These are phyloP conservation scores for Diutina rugosa DNA, from an alignment of 1,139 yeast species.

Conservation along the genomic window DNA sequence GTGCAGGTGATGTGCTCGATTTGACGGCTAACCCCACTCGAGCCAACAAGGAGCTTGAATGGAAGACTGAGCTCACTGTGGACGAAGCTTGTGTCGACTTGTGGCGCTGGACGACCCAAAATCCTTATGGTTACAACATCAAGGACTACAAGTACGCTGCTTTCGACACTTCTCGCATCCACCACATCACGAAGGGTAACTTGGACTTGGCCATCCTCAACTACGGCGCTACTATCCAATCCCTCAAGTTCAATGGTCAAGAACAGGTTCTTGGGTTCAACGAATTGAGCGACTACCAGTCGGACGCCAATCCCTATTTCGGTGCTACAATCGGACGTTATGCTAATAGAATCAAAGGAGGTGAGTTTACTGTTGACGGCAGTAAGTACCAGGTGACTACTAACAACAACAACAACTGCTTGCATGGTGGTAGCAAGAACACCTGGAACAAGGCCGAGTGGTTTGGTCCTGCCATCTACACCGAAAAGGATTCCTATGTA, in stretches of 20 bases:
- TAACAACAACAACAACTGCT: slow-evolving; percentile 26
- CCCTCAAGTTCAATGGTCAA: slow-evolving; percentile 15
- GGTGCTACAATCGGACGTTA: slow-evolving; percentile 56
- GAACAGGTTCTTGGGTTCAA: slow-evolving; percentile 22
- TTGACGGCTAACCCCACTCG: slow-evolving; percentile 62
- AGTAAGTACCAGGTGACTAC: slow-evolving; percentile 23
- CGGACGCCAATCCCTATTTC: slow-evolving; percentile 32
- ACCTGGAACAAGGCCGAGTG: slow-evolving; percentile 40
- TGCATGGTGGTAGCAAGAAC: slow-evolving; percentile 34
- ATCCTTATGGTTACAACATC: slow-evolving; percentile 50
- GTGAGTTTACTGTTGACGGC: slow-evolving; percentile 28
- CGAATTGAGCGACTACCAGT: slow-evolving; percentile 21
- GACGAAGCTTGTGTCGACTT: slow-evolving; percentile 60
- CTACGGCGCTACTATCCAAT: slow-evolving; percentile 40
- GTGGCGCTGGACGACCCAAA: slow-evolving; percentile 67
- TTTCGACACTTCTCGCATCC: slow-evolving; percentile 28
- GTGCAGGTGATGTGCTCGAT: slow-evolving; percentile 71
- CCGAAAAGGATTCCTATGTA: slow-evolving; percentile 15
- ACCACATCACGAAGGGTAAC: slow-evolving; percentile 21
- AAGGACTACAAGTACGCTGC: slow-evolving; percentile 13
- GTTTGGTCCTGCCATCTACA: slow-evolving; percentile 37
- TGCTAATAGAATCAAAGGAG: slow-evolving; percentile 47
- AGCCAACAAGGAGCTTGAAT: slow-evolving; percentile 52
- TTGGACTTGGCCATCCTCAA: slow-evolving; percentile 35
- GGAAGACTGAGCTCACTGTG: slow-evolving; percentile 47